Base-by-base conservation (phyloP, 2,329 filamentous ascomycete genomes). In the Alternaria sp. region DNA sequence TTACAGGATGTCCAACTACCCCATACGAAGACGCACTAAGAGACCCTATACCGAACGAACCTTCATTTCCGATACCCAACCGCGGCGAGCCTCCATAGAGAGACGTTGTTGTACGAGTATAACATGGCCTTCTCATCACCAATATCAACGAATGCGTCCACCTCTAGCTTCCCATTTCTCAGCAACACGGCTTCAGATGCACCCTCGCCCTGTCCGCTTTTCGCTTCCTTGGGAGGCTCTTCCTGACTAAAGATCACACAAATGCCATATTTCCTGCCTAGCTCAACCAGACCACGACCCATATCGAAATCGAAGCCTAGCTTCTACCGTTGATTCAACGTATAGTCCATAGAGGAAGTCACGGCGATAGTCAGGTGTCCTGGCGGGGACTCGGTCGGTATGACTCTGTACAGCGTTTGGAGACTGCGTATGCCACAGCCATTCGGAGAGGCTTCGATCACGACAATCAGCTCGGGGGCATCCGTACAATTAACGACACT, bases 171-270 rank as follows among this genome's bases (percentile, higher is more conserved):
- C 3, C 33, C 15, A 10, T 10, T 2, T 41, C 15, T 1, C 2
- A 18, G 8, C 33, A 18, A 10, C 9, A 5, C 33, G 1, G 15
- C 33, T 41, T 18, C 15, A 41, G 33, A 15, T 1, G 15, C 0
- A 41, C 15, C 15, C 5, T 3, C 2, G 1, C 8, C 15, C 15
- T n/a, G 8, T 3, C 15, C 15, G 33, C 8, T 18, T n/a, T 18
- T 41, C 1, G 33, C 33, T 2, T n/a, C 4, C 0, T n/a, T 2
- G 0, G 15, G 4, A 9, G 2, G 33, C 33, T 10, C 8, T 10
- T 41, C 15, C 8, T 18, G 8, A 18, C 8, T 41, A 2, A 41
- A 41, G 4, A 18, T 10, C 8, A 18, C 4, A 18, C 8, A 18
- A 10, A 15, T 18, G 15, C 15, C 33, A 15, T 41, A 5, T 0